Evolutionary conservation across 345 rosid species (phyloP), one percentile per base, ranked within the genome.

Genomic region (Eucalyptus pumila): DNA sequence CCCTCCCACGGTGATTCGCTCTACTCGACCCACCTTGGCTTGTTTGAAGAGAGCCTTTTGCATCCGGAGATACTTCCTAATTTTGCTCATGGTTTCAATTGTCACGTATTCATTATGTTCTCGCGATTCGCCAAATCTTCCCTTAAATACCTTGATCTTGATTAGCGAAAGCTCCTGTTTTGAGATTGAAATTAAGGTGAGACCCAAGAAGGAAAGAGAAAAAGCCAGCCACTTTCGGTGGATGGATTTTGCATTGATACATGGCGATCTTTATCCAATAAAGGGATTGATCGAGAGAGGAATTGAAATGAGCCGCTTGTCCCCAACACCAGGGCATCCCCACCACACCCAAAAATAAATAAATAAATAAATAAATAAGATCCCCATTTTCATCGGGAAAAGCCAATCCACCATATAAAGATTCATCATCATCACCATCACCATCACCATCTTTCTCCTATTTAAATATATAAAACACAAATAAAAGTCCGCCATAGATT

Each of bases 91-190:
- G 37, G 19, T 4, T 65, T 65, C 37, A 65, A n/a, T 65, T 65
- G 2, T 27, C 34, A 6, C 9, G 1, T 30, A 62, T 11, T 62
- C 8, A 17, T 15, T 10, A 72, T 17, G 44, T 5, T 69, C 12
- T 9, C 14, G 1, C 23, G 8, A 72, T 8, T 32, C 6, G 2
- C 13, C 27, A 37, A 10, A 72, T 72, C 83, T 37, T 72, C 5
- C 5, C 3, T 37, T 0, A 2, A 72, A 1, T 37, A 19, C 9
- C 47, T 2, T 26, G 2, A 37, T 37, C 47, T 2, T 26, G 2
- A 37, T 37, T 40, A 6, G 24, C 9, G 1, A 13, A 37, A 37
- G 14, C 83, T 76, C 47, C 12, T 34, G 2, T 72, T 72, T 72
- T 17, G 44, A 34, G 44, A 19, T 72, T 34, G 4, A 72, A 34